A percentile compares a stretch with the other conserved stretches of the same genome.
Conservation (phyloP, 768 basidiomycete species). For the Cystofilobasidium macerans region DNA sequence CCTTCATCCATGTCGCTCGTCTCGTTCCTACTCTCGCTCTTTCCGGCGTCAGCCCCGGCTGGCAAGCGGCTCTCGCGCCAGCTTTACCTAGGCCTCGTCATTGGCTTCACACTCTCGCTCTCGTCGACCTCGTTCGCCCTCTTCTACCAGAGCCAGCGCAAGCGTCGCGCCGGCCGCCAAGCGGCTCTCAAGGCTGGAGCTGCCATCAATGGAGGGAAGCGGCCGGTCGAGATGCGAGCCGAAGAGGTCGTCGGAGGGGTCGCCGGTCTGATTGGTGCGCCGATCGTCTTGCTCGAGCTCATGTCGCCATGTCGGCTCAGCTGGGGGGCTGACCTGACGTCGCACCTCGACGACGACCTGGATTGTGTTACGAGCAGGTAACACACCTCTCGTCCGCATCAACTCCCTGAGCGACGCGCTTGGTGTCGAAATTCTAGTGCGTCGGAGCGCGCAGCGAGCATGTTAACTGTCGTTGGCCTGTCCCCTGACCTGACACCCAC, state of each 20-base stretch:
- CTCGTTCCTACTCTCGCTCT: constrained; percentile 2
- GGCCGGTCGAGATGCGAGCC: constrained; percentile 41
- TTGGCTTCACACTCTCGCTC: constrained; percentile 66
- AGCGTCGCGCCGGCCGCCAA: constrained; percentile 32
- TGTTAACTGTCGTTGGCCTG: background rate
- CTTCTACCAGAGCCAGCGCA: constrained; percentile 45
- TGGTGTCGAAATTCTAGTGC: constrained; percentile 74
- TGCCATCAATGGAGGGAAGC: constrained; percentile 29
- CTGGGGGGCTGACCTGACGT: no score
- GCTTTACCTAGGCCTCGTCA: constrained; percentile 45
- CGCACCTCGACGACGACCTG: no score
- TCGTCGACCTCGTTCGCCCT: constrained; percentile 56
- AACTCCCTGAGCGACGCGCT: constrained; percentile 80
- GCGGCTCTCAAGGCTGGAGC: constrained; percentile 22
- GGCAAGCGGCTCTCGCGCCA: constrained; percentile 15
- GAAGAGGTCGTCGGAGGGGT: constrained; percentile 74
- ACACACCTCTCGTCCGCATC: constrained; percentile 85
- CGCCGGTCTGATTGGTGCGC: constrained; percentile 65
- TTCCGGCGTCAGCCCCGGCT: constrained; percentile 10
- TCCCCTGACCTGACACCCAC: no score
- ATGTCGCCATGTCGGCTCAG: no score
- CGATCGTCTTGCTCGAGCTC: no score
- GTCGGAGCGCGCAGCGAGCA: constrained; percentile 18
- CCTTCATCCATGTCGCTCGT: background rate
- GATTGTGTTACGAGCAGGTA: constrained; percentile 61